These are phyloP conservation scores for Kingdonia uniflora DNA, from an alignment of 164 flowering plant genomes.

Conservation along the genomic window DNA sequence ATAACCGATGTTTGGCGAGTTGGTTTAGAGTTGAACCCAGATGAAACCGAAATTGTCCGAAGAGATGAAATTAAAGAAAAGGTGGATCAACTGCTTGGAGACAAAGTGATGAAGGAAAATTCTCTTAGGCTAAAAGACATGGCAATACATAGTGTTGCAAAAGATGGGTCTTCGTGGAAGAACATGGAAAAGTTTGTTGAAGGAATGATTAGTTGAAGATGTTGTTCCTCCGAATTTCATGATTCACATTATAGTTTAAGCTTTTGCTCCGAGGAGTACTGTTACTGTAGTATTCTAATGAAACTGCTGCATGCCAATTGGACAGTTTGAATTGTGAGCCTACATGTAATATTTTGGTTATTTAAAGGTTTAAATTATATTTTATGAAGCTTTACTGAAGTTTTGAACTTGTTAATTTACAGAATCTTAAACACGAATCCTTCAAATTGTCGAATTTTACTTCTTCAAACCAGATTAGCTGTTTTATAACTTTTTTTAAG, in stretches of 20 bases:
- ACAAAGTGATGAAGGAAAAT: constrained; percentile 13
- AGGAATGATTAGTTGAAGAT: background rate
- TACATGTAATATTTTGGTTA: no score
- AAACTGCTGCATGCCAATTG: no score
- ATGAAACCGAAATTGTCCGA: constrained; percentile 11
- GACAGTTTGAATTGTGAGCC: no score
- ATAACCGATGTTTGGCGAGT: constrained; percentile 14
- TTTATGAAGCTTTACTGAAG: no score
- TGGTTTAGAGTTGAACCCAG: constrained; percentile 10
- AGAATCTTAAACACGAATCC: no score
- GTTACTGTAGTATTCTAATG: no score
- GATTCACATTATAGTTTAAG: background rate
- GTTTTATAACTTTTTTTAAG: no score
- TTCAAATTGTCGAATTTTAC: no score
- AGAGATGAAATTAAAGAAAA: constrained; percentile 10
- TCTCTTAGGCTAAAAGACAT: constrained; percentile 9
- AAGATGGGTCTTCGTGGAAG: constrained; percentile 25
- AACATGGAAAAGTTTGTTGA: background rate
- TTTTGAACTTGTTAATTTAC: no score
- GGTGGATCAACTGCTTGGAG: constrained; percentile 8
- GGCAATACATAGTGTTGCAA: constrained; percentile 8
- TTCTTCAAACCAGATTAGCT: no score
- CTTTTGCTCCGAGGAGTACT: no score
- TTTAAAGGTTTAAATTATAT: no score
- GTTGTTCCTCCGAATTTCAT: background rate